These are phyloP conservation scores for Bocquillonia castaneifolia DNA, from an alignment of 441 rosid species.

Conservation along the genomic window DNA sequence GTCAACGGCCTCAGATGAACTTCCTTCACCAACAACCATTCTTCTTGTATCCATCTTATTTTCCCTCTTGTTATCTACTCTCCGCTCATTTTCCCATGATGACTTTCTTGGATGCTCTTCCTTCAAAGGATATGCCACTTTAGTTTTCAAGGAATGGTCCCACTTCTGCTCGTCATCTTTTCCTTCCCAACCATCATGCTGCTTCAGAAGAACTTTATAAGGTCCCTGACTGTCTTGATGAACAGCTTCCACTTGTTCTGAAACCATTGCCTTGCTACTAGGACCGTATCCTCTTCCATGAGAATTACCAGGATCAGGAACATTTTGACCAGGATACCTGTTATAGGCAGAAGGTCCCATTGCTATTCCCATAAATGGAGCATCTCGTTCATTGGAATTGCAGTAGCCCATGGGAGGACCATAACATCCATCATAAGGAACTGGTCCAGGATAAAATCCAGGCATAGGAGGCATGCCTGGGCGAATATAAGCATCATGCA, in stretches of 20 bases:
- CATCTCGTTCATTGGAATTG: conserved; percentile 64
- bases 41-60: conserved; percentile 33
- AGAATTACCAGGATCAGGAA: conserved; percentile 44
- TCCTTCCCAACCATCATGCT: conserved; percentile 58
- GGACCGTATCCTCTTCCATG: conserved; percentile 58
- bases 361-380: conserved; percentile 70
- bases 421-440: conserved; percentile 67
- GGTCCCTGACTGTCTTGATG: conserved; percentile 56
- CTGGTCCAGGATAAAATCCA: conserved; percentile 81
- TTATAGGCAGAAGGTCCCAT: conserved; percentile 54
- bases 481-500: conserved; percentile 66
- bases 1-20: conserved; percentile 32
- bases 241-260: conserved; percentile 51
- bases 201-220: conserved; percentile 74
- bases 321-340: conserved; percentile 55
- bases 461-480: conserved; percentile 91
- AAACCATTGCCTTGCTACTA: conserved; percentile 34
- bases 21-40: conserved; percentile 30
- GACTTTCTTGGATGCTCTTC: conserved; percentile 38
- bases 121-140: conserved; percentile 35
- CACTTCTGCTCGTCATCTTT: conserved; percentile 44
- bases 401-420: conserved; percentile 84
- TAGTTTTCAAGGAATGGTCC: conserved; percentile 36
- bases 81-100: conserved; percentile 45
- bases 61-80: conserved; percentile 36